Conservation (phyloP, 208 protist species). For the Trypanosoma theileri region DNA sequence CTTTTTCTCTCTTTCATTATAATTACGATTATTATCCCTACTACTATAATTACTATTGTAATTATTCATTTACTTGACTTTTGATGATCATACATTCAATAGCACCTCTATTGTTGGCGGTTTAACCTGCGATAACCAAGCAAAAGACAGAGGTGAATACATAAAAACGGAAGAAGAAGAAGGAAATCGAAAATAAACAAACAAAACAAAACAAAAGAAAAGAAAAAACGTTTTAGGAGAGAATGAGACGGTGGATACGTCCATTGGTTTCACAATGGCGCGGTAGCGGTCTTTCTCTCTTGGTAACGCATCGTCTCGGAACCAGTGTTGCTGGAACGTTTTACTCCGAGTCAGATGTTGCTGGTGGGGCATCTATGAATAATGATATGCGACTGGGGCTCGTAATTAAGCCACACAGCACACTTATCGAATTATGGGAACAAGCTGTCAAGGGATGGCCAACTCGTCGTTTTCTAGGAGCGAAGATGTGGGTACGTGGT, state of each 20-base stretch:
- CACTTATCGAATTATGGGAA: slow-evolving; percentile 84
- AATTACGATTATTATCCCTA: too few relatives aligned
- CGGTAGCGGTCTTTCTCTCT: slow-evolving; percentile 15
- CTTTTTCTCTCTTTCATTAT: too few relatives aligned
- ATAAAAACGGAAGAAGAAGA: background rate
- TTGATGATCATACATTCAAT: too few relatives aligned
- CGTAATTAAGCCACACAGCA: slow-evolving; percentile 88
- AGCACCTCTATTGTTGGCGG: too few relatives aligned
- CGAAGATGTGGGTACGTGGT: slow-evolving; percentile 89
- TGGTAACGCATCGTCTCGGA: slow-evolving; percentile 41
- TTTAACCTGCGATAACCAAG: background rate
- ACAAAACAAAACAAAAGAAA: slow-evolving; percentile 2
- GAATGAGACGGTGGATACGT: slow-evolving; percentile 8
- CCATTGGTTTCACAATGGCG: background rate
- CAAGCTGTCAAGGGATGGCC: slow-evolving; percentile 85
- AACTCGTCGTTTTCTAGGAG: slow-evolving; percentile 76
- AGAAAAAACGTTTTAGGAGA: background rate
- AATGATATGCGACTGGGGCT: slow-evolving; percentile 77
- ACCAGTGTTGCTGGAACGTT: slow-evolving; percentile 79
- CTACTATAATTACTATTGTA: too few relatives aligned
- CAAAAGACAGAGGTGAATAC: background rate
- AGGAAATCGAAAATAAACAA: background rate
- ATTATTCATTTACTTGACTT: too few relatives aligned
- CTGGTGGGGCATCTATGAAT: slow-evolving; percentile 57
- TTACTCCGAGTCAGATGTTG: slow-evolving; percentile 75